Conservation (phyloP, 2,329 filamentous ascomycete species). For the Fusarium tanahbumbuense region DNA sequence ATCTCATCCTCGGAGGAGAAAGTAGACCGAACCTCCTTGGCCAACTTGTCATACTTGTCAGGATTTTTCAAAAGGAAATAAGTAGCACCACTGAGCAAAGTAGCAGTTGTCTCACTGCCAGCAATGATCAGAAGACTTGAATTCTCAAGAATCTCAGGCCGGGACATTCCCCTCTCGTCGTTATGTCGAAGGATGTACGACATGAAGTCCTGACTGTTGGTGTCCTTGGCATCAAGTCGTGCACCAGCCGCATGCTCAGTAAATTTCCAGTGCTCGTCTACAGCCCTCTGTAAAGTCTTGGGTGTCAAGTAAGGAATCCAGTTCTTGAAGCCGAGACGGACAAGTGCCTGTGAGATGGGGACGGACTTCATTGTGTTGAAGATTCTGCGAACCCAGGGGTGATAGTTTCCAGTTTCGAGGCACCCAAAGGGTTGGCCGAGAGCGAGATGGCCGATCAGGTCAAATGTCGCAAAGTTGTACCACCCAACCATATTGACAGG, state of each 20-base stretch:
- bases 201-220: neutral
- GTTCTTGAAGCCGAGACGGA: neutral
- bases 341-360: accelerated
- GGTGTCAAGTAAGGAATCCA: neutral
- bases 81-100: neutral
- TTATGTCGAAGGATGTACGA: constrained; percentile 15
- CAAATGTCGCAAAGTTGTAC: constrained; percentile 16
- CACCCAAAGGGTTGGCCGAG: constrained; percentile 11
- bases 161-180: constrained; percentile 9
- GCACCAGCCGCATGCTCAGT: constrained; percentile 3
- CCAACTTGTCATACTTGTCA: neutral
- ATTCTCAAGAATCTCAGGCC: constrained; percentile 6
- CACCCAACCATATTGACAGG: neutral
- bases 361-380: neutral
- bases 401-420: constrained; percentile 5
- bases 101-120: constrained; percentile 12
- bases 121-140: neutral
- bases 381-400: constrained; percentile 3
- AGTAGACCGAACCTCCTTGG: neutral
- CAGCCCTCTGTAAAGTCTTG: neutral
- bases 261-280: neutral
- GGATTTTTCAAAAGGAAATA: neutral
- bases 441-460: constrained; percentile 3
- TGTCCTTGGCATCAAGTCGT: neutral
- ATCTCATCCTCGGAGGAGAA: constrained; percentile 11